These are phyloP conservation scores for Ormosia emarginata DNA, from an alignment of 306 rosid genomes.

Conservation along the genomic window DNA sequence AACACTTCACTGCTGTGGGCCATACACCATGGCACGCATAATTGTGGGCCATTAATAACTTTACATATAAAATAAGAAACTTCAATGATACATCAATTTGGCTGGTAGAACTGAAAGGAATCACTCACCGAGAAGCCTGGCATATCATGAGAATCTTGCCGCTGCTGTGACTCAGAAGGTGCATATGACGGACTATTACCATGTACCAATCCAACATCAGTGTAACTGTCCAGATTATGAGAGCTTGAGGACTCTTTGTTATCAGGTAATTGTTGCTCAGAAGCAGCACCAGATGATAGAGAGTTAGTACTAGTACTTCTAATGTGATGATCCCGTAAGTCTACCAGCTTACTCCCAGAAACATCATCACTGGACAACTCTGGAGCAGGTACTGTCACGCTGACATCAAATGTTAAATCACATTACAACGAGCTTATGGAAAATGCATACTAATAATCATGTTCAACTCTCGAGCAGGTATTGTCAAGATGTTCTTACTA, in stretches of 20 bases:
- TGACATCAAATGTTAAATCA: conserved; percentile 39
- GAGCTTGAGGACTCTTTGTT: conserved; percentile 62
- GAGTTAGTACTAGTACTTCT: conserved; percentile 58
- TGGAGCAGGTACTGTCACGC: conserved; percentile 52
- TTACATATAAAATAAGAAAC: not conserved
- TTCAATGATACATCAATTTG: not conserved
- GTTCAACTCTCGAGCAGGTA: too few species aligned
- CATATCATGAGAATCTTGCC: conserved; percentile 69
- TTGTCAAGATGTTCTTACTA: too few species aligned
- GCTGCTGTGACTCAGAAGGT: conserved; percentile 59
- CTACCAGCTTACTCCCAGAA: conserved; percentile 55
- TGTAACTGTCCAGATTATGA: conserved; percentile 60
- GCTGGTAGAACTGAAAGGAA: not conserved
- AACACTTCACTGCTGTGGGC: not conserved
- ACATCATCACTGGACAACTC: conserved; percentile 61
- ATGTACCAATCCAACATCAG: conserved; percentile 63
- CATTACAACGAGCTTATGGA: not conserved
- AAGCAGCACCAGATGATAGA: conserved; percentile 50
- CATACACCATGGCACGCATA: not conserved
- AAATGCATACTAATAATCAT: not conserved
- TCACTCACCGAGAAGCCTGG: conserved; percentile 84
- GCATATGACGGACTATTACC: conserved; percentile 63
- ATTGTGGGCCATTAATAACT: not conserved
- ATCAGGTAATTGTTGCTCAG: conserved; percentile 69
- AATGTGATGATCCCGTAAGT: conserved; percentile 49